Percentiles rank a stretch among this genome's conserved stretches.
phyloP scores from a whole-genome alignment of 2,329 filamentous ascomycete species.

The Trichoderma brevicompactum region DNA sequence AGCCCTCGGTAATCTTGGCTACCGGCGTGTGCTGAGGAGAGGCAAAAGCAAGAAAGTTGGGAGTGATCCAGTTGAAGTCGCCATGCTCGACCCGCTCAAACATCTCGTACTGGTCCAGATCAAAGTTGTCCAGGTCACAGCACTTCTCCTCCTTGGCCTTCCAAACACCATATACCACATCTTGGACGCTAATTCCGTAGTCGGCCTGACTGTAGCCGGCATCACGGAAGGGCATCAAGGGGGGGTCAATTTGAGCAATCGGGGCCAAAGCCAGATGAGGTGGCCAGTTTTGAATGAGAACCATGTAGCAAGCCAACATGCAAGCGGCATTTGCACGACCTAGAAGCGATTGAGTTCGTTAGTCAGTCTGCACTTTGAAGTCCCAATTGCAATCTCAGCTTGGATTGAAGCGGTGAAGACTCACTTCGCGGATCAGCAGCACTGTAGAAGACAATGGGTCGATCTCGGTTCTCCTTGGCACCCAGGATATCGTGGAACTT shows the following conservation, averaged over 20 bases:
- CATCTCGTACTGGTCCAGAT: constrained; percentile 94
- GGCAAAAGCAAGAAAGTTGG: constrained; percentile 92
- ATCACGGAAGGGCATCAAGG: constrained; percentile 98
- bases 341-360: constrained; percentile 41
- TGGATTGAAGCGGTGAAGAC: constrained; percentile 40
- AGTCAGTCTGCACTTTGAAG: neutral
- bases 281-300: constrained; percentile 96
- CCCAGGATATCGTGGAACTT: constrained; percentile 94
- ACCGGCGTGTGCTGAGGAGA: constrained; percentile 86
- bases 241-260: constrained; percentile 94
- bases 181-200: constrained; percentile 93
- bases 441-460: constrained; percentile 95
- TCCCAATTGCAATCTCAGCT: neutral
- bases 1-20: constrained; percentile 70
- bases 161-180: constrained; percentile 98
- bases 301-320: constrained; percentile 97
- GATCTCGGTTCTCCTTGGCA: constrained; percentile 85
- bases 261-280: constrained; percentile 93
- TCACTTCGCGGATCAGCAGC: constrained; percentile 86
- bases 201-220: constrained; percentile 98
- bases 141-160: constrained; percentile 96
- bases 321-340: constrained; percentile 92
- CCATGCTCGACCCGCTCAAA: constrained; percentile 97
- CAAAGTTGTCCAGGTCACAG: constrained; percentile 90
- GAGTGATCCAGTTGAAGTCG: constrained; percentile 99